Evolutionary conservation across 805 yeast species (phyloP), one percentile per base, ranked within the genome.

Genomic region (Candida hungchunana): DNA sequence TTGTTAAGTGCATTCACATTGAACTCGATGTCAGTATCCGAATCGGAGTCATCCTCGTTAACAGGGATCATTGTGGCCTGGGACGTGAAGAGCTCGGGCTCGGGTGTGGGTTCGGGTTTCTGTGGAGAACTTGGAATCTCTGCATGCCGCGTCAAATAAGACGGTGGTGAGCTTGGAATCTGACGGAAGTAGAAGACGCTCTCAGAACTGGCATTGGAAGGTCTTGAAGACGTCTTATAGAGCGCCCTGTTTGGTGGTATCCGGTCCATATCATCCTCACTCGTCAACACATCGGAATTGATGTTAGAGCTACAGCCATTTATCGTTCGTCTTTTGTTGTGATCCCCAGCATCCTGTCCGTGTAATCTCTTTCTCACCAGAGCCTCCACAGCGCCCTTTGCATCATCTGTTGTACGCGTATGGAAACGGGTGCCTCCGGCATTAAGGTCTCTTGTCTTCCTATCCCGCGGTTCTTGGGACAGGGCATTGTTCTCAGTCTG

Each of bases 361-460:
- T 34, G 30, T 4, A 40, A 17, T 24, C 55, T 39, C 36, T 52
- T 51, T 31, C 49, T 39, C 17, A 37, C 29, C 14, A 44, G 19
- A 7, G 35, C 37, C 22, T 40, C 46, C 5, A 40, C 38, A 13
- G 27, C 39, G 9, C 17, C 23, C 10, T 22, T 20, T 3, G 25
- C 30, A 15, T 14, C 18, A 12, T 5, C 18, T 19, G 28, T 18
- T 26, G n/a, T 51, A 27, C 72, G 49, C 5, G 71, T 64, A 39
- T 69, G 75, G 44, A 68, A 68, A 37, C 49, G 54, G 1, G 60
- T 53, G 31, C 72, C 67, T 5, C 63, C 55, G 9, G 74, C 73
- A 50, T 71, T 66, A 42, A 59, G 60, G 44, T 69, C 74, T 13
- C 64, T 59, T 7, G 58, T 59, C 9, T 46, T 53, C 22, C 67